Evolutionary conservation across 1,139 yeast species (phyloP).

Genomic region (Nakaseomyces delphensis): DNA sequence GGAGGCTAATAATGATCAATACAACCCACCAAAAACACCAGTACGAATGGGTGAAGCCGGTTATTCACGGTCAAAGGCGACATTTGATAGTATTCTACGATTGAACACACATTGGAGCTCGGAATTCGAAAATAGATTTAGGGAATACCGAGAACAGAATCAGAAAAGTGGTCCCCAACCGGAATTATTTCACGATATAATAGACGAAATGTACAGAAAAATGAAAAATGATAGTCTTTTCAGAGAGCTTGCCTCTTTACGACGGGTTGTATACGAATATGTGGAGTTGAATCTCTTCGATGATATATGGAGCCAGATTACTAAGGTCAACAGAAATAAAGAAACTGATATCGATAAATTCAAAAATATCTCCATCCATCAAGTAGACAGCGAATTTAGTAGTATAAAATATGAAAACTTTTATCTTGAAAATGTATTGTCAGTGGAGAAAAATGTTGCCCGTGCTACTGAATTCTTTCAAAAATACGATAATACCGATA

Average conservation of each 20-base stretch:
- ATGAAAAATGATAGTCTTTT: slow-evolving; percentile 30
- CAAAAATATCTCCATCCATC: slow-evolving; percentile 56
- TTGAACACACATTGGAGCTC: slow-evolving; percentile 24
- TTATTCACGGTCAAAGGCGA: slow-evolving; percentile 4
- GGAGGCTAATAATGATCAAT: slow-evolving; percentile 3
- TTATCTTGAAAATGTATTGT: slow-evolving; percentile 23
- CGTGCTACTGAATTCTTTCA: slow-evolving; percentile 50
- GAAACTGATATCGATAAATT: slow-evolving; percentile 31
- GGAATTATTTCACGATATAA: slow-evolving; percentile 18
- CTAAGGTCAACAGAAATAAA: slow-evolving; percentile 7
- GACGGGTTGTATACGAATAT: slow-evolving; percentile 53
- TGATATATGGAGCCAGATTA: slow-evolving; percentile 40
- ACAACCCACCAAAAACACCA: slow-evolving; percentile 9
- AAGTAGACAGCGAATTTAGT: slow-evolving; percentile 47
- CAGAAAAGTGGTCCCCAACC: slow-evolving; percentile 9
- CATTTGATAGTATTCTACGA: slow-evolving; percentile 20
- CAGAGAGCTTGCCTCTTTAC: slow-evolving; percentile 40
- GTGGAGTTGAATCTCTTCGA: slow-evolving; percentile 63
- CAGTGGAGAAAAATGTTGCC: slow-evolving; percentile 42
- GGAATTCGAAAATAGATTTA: slow-evolving; percentile 22
- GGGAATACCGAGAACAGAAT: slow-evolving; percentile 21
- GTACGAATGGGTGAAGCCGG: slow-evolving; percentile 1
- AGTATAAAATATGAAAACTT: slow-evolving; percentile 35
- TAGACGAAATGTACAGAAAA: slow-evolving; percentile 11
- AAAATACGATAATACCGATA: slow-evolving; percentile 41